A percentile compares a stretch with the other conserved stretches of the same genome.
Conservation (phyloP, 768 basidiomycete genomes). For the Boletus subcaerulescens region DNA sequence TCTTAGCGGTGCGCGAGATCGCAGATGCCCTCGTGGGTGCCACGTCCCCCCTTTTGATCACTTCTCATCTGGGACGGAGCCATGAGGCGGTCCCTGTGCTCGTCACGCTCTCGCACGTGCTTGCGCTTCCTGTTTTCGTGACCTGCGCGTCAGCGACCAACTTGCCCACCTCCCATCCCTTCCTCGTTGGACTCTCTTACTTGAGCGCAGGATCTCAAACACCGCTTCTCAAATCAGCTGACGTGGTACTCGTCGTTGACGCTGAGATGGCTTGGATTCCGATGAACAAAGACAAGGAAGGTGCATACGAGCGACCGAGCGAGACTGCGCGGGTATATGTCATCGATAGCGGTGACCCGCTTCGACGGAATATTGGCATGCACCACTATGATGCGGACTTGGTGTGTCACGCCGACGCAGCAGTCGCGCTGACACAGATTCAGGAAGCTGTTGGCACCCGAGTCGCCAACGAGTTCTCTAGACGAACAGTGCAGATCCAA, state of each 20-base stretch:
- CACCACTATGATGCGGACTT: conserved; percentile 55
- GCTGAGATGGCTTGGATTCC: conserved; percentile 66
- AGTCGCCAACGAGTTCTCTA: conserved; percentile 6
- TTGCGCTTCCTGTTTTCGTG: conserved; percentile 54
- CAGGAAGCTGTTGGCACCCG: conserved; percentile 18
- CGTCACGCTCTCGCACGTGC: conserved; percentile 42
- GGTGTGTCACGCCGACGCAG: conserved; percentile 55
- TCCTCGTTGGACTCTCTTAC: conserved; percentile 51
- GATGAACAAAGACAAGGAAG: conserved; percentile 36
- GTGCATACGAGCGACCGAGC: conserved; percentile 34
- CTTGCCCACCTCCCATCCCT: conserved; percentile 56
- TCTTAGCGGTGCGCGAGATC: conserved; percentile 38
- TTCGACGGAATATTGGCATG: conserved; percentile 48
- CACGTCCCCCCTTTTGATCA: conserved; percentile 58
- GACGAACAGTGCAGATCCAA: conserved; percentile 16
- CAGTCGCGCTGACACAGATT: conserved; percentile 50
- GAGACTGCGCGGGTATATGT: conserved; percentile 51
- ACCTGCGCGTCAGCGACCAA: conserved; percentile 50
- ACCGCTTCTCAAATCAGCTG: conserved; percentile 48
- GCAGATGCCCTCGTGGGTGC: conserved; percentile 48
- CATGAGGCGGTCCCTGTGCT: conserved; percentile 44
- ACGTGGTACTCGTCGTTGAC: conserved; percentile 65
- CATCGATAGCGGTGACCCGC: conserved; percentile 60
- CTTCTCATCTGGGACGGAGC: conserved; percentile 60
- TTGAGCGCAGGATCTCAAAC: conserved; percentile 45